These are phyloP conservation scores for Ajuga reptans DNA, from an alignment of 305 asterid genomes.

Conservation along the genomic window DNA sequence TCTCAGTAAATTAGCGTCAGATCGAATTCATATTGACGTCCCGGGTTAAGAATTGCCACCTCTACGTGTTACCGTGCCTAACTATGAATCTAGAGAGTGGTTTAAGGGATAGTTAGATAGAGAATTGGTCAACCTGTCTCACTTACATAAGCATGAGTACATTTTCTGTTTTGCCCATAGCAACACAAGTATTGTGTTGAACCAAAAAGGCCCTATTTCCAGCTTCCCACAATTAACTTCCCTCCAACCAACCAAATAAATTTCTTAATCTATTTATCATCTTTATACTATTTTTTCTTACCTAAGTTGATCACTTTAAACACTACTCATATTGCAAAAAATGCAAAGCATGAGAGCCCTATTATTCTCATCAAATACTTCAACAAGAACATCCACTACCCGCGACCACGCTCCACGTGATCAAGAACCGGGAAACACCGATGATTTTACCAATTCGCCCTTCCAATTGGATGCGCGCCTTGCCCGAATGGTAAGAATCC, in stretches of 20 bases:
- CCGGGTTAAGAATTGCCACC: too few species aligned
- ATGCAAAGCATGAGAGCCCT: conserved; percentile 23
- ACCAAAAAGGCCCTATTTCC: conserved; percentile 15
- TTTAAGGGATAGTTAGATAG: conserved; percentile 27
- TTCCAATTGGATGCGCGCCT: conserved; percentile 19
- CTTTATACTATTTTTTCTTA: background rate
- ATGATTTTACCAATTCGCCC: conserved; percentile 4
- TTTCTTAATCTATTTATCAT: background rate
- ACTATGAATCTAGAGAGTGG: background rate
- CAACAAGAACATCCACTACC: conserved; percentile 27
- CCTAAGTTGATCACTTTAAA: background rate
- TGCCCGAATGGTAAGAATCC: conserved; percentile 37
- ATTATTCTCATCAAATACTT: conserved; percentile 14
- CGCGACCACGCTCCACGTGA: conserved; percentile 18
- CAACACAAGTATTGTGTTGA: conserved; percentile 42
- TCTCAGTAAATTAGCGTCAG: too few species aligned
- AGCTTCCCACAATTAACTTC: conserved; percentile 1
- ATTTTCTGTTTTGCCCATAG: conserved; percentile 18
- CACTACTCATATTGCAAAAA: background rate
- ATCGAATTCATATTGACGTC: too few species aligned
- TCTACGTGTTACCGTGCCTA: background rate
- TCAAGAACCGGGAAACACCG: conserved; percentile 25
- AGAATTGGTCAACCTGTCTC: conserved; percentile 18
- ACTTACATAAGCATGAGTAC: conserved; percentile 40
- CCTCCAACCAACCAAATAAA: conserved; percentile 7